These are phyloP conservation scores for Phytopythium kandeliae DNA, from an alignment of 352 stramenopile species.

Conservation along the genomic window DNA sequence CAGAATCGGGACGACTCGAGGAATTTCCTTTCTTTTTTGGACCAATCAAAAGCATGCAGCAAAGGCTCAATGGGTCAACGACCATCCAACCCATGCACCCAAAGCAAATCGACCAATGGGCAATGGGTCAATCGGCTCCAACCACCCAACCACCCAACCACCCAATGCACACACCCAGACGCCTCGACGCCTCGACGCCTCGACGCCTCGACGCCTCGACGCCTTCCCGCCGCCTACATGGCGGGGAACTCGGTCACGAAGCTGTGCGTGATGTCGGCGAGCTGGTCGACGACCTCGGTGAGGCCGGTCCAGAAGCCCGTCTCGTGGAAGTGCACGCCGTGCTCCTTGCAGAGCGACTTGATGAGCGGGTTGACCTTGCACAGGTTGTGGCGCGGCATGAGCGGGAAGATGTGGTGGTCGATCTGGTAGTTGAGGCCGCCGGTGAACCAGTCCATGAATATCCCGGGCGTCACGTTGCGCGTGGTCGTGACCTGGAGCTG, in stretches of 20 bases:
- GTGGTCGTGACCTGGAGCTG: constrained; percentile 98
- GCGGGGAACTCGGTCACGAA: constrained; percentile 97
- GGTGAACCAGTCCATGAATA: constrained; percentile 98
- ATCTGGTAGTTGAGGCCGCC: constrained; percentile 98
- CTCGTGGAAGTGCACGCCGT: constrained; percentile 95
- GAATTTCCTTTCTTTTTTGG: no score
- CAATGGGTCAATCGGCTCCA: no score
- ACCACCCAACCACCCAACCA: no score
- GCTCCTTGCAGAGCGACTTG: constrained; percentile 96
- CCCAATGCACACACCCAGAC: no score
- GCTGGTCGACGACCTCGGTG: constrained; percentile 92
- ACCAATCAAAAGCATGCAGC: no score
- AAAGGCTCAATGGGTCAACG: no score
- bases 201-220: no score
- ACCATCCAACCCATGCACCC: no score
- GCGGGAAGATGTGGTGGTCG: constrained; percentile 98
- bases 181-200: no score
- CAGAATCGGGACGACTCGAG: no score
- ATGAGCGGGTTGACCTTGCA: constrained; percentile 92
- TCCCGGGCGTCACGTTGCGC: constrained; percentile 92
- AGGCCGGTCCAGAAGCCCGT: constrained; percentile 92
- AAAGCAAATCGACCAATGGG: no score
- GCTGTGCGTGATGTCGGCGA: constrained; percentile 91
- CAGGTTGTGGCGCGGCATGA: constrained; percentile 96
- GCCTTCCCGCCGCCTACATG: no score